Conservation (phyloP, 768 basidiomycete species). For the Hypsizygus marmoreus region DNA sequence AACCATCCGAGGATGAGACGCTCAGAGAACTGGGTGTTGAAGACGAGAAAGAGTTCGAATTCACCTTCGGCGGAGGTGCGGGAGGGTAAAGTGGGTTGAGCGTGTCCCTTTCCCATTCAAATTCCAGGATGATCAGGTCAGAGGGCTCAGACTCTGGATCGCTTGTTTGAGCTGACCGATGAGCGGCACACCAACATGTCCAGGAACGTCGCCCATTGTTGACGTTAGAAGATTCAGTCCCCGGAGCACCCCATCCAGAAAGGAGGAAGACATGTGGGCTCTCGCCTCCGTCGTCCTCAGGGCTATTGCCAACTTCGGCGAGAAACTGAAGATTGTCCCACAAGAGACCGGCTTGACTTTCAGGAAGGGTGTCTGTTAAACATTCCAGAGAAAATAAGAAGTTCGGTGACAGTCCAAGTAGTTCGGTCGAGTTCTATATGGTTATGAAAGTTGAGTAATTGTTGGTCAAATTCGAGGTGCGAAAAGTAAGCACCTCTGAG, state of each 20-base stretch:
- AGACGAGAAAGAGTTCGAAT: no score
- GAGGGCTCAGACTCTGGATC: slow-evolving; percentile 10
- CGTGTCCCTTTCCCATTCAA: slow-evolving; percentile 72
- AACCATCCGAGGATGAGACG: background rate
- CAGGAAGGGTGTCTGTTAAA: slow-evolving; percentile 69
- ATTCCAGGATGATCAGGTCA: slow-evolving; percentile 68
- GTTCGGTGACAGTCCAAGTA: slow-evolving; percentile 72
- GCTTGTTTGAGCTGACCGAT: slow-evolving; percentile 44
- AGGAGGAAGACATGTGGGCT: slow-evolving; percentile 68
- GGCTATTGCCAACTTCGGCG: slow-evolving; percentile 41
- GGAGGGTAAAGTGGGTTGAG: slow-evolving; percentile 72
- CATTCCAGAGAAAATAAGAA: slow-evolving; percentile 74
- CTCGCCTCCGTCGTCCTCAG: slow-evolving; percentile 43
- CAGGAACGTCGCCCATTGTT: slow-evolving; percentile 46
- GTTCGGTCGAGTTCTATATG: slow-evolving; percentile 65
- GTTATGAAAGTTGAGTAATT: background rate
- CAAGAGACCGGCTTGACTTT: slow-evolving; percentile 62
- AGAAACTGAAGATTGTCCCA: slow-evolving; percentile 78
- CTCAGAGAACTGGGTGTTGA: background rate
- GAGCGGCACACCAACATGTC: slow-evolving; percentile 73
- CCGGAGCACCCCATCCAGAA: slow-evolving; percentile 71
- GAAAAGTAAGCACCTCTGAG: slow-evolving; percentile 64
- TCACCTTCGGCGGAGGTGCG: background rate
- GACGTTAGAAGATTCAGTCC: slow-evolving; percentile 34
- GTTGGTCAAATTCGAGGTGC: background rate